Evolutionary conservation across 2,329 filamentous ascomycete genomes (phyloP), one percentile per base, ranked within the genome.

Genomic region (Colletotrichum gigasporum): DNA sequence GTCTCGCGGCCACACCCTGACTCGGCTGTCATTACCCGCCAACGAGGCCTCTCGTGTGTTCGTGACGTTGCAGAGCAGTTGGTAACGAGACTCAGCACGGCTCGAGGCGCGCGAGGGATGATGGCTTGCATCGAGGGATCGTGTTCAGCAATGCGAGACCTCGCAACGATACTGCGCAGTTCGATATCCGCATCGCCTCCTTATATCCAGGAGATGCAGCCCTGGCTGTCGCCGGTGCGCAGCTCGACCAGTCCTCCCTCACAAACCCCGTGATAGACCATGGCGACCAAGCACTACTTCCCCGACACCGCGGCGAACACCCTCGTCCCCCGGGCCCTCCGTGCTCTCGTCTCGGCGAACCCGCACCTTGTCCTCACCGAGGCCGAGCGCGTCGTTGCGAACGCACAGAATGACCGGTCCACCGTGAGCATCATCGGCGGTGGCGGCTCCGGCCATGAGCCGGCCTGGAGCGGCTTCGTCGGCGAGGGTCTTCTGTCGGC

Each of bases 381-480:
- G 3, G 69, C 76, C 0, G 78, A 78, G 44, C 76, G 79, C 4
- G 80, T 83, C 2, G 82, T 83, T 65, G 70, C 69, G 11, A 69
- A 72, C 8, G 72, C 81, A 3, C 65, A 71, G 5, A 74, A 78
- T 5, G 62, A 70, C 47, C 50, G 51, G 2, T 63, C 62, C 14
- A 42, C 62, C 1, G 64, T 76, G 70, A 69, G 65, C 58, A 65
- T 92, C 70, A 82, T 92, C 63, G 90, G 88, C 2, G 91, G 91
- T 53, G 90, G 90, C 62, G 91, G 91, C 58, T 88, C 86, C 5
- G 91, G 91, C 56, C 91, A 93, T 71, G 91, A 93, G 70, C 91
- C 91, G 16, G 87, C 86, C 28, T 93, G 92, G 75, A 86, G 87
- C 5, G 89, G 88, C 9, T 92, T 90, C 69, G 91, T 93, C 3